phyloP scores from a whole-genome alignment of 345 rosid species.

The Gossypium thurberi region DNA sequence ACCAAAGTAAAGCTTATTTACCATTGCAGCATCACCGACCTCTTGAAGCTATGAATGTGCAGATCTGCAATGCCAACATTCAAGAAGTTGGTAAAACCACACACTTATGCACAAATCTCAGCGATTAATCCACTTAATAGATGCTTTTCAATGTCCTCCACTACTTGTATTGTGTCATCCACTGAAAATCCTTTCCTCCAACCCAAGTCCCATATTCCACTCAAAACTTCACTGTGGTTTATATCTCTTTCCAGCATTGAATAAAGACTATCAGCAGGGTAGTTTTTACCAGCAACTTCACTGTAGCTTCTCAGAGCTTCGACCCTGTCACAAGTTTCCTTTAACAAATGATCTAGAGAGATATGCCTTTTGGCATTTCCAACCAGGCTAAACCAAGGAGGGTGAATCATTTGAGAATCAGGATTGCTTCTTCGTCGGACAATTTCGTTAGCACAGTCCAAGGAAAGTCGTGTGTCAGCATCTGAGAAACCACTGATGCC shows the following conservation, averaged over 20 bases:
- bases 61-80: neutral
- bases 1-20: constrained; percentile 13
- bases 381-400: constrained; percentile 12
- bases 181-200: constrained; percentile 58
- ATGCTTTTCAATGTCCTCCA: constrained; percentile 48
- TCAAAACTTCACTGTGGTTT: constrained; percentile 35
- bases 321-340: constrained; percentile 44
- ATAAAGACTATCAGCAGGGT: constrained; percentile 30
- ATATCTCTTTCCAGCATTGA: constrained; percentile 53
- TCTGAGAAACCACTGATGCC: constrained; percentile 7
- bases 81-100: neutral
- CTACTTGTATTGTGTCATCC: constrained; percentile 48
- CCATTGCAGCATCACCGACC: constrained; percentile 8
- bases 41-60: neutral
- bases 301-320: constrained; percentile 38
- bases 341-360: constrained; percentile 46
- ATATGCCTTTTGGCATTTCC: constrained; percentile 22
- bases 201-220: constrained; percentile 67
- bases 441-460: constrained; percentile 64
- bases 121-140: constrained; percentile 50
- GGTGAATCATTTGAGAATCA: constrained; percentile 26
- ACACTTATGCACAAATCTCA: constrained; percentile 32
- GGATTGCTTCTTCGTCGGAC: constrained; percentile 39
- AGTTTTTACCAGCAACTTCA: constrained; percentile 20
- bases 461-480: constrained; percentile 32